A percentile compares a stretch with the other conserved stretches of the same genome.
phyloP scores from a whole-genome alignment of 116 monocot genomes.

The Dioscorea cayenensis region DNA sequence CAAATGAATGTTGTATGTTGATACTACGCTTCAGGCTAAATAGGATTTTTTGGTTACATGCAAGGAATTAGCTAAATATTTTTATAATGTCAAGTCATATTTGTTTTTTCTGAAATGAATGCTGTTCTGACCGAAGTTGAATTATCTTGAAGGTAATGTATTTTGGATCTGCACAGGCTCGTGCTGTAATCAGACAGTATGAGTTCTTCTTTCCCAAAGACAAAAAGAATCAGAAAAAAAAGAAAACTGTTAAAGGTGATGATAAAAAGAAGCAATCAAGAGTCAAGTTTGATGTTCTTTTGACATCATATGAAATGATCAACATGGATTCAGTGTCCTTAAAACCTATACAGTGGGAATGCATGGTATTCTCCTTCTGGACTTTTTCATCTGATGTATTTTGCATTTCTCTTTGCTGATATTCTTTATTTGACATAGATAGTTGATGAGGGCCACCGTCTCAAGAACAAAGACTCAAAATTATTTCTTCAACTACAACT shows the following conservation, averaged over 20 bases:
- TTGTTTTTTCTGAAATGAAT: not conserved
- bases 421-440: constrained; percentile 33
- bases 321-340: constrained; percentile 81
- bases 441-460: constrained; percentile 97
- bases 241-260: constrained; percentile 26
- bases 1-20: constrained; percentile 94
- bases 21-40: constrained; percentile 5
- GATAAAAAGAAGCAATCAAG: constrained; percentile 36
- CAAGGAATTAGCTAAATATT: too few relatives aligned
- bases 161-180: constrained; percentile 77
- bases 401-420: constrained; percentile 4
- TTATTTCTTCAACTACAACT: constrained; percentile 86
- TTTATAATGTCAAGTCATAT: not conserved
- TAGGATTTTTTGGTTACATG: not conserved
- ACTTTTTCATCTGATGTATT: not conserved
- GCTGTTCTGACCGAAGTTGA: constrained; percentile 5
- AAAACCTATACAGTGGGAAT: constrained; percentile 81
- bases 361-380: constrained; percentile 57
- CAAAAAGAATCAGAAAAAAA: constrained; percentile 52
- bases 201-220: constrained; percentile 84
- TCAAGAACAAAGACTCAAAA: constrained; percentile 98
- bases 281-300: constrained; percentile 93
- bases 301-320: constrained; percentile 98
- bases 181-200: constrained; percentile 65
- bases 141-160: constrained; percentile 78